Evolutionary conservation across 345 rosid species (phyloP), one percentile per base, ranked within the genome.

Genomic region (Balakata baccata): DNA sequence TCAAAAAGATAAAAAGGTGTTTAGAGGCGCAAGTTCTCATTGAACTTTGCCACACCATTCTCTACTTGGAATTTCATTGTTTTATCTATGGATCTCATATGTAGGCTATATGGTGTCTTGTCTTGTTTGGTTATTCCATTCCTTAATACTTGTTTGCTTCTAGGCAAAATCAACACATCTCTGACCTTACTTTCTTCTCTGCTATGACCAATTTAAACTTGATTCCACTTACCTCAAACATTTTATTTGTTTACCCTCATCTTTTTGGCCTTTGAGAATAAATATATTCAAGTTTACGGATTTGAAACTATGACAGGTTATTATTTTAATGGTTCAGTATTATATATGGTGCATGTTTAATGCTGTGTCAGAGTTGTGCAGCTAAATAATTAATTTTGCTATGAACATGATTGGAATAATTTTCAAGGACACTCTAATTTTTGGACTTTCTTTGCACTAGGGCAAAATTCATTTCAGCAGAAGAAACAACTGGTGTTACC

Each of bases 391-490:
- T 64, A n/a, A 29, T 59, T 45, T 56, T 71, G 45, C 25, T 25
- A 22, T 20, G 22, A 12, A 62, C 8, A 58, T 73, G 5, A n/a
- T 58, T 29, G 47, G 39, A 20, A 7, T 22, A 38, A 22, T 25
- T 45, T 64, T 2, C 70, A 53, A 16, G 17, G 16, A 54, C 1
- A 46, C 39, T 66, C 71, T 82, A 76, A 82, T 38, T 70, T 75
- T 64, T 71, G 25, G 22, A 37, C 56, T 74, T 60, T 68, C 34
- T 50, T 66, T 74, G 50, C 43, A 38, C 69, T 84, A 94, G 97
- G 87, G 95, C 97, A 75, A 90, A 94, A 69, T 92, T 92, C 74
- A 94, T 94, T 72, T 94, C 98, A 61, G 97, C 97, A 16, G 97
- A 94, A 82, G 98, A 92, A 80, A 89, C 83, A 79, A 94, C 98